Evolutionary conservation across 1,139 yeast species (phyloP), one percentile per base, ranked within the genome.

Genomic region (Yamadazyma triangularis): DNA sequence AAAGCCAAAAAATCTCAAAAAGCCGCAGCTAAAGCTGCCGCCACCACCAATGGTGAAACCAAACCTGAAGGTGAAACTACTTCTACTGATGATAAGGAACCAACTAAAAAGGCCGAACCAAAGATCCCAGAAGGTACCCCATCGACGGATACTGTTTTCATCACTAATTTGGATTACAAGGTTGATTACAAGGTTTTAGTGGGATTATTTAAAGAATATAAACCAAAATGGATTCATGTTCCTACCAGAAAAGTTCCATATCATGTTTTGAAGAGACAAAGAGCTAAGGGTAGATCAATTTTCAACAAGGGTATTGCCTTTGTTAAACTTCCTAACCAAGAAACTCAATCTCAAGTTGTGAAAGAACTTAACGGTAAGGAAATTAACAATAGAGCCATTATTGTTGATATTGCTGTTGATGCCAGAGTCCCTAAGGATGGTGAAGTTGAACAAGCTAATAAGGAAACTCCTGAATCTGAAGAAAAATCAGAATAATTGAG

Each of bases 271-370:
- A 54, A 56, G 42, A 61, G 59, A 43, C 56, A 67, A 42, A 60
- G 55, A 41, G 64, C 57, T 20, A 48, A 53, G 34, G 67, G 65
- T 26, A 64, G 60, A 40, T 49, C 59, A 33, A 64, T 70, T 42
- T 71, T 60, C 53, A 76, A 76, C 53, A 75, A 73, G 53, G 84
- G 85, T 28, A 74, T 73, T 55, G 84, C 82, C 3, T 78, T 78
- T 55, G 73, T 76, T 36, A 74, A 68, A 45, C 73, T 78, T 45
- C 50, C 63, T 24, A 52, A 53, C 43, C 71, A 70, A 41, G 74
- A 68, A 39, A 50, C 53, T 26, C 81, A 75, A 51, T 54, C 60
- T 47, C 46, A 56, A 43, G 79, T 77, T 11, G 64, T 77, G 38
- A 63, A 60, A 19, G 64, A 72, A 42, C 74, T 70, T 50, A 67